Evolutionary conservation across 2,329 filamentous ascomycete species (phyloP).

Genomic region (Neurospora sp.): DNA sequence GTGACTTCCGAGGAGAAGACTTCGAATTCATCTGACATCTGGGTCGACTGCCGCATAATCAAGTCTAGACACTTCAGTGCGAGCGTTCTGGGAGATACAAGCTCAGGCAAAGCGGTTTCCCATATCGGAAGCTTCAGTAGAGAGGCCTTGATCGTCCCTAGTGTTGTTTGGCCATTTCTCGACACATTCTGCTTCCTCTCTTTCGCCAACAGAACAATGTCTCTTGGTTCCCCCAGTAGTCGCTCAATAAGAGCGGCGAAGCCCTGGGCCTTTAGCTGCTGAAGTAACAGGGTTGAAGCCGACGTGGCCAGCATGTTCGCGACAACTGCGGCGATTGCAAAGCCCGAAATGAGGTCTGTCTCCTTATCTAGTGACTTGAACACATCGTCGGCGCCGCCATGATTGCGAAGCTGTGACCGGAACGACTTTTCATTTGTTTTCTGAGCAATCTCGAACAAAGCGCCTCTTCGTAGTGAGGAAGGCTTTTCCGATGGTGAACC

Average conservation of each 20-base stretch:
- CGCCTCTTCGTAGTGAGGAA: slow-evolving; percentile 45
- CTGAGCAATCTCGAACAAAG: slow-evolving; percentile 49
- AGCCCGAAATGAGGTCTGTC: slow-evolving; percentile 51
- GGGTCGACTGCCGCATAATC: slow-evolving; percentile 41
- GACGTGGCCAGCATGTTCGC: slow-evolving; percentile 51
- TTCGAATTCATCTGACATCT: slow-evolving; percentile 35
- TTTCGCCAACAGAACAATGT: slow-evolving; percentile 51
- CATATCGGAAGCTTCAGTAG: slow-evolving; percentile 49
- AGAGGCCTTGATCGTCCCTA: slow-evolving; percentile 44
- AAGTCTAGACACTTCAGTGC: slow-evolving; percentile 55
- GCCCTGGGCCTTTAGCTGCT: slow-evolving; percentile 45
- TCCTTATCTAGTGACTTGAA: slow-evolving; percentile 52
- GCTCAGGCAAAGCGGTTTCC: slow-evolving; percentile 35
- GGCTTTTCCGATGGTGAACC: slow-evolving; percentile 37
- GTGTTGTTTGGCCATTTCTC: slow-evolving; percentile 47
- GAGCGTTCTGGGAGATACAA: slow-evolving; percentile 48
- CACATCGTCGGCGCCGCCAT: slow-evolving; percentile 60
- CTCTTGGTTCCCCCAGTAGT: slow-evolving; percentile 42
- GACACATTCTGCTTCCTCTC: slow-evolving; percentile 62
- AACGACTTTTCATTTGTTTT: slow-evolving; percentile 55
- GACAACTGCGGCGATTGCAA: slow-evolving; percentile 54
- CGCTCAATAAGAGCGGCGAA: slow-evolving; percentile 44
- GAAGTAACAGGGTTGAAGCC: slow-evolving; percentile 49
- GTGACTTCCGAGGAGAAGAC: slow-evolving; percentile 41
- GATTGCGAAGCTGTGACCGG: slow-evolving; percentile 61